Evolutionary conservation across 495 filamentous ascomycete genomes (phyloP), one percentile per base, ranked within the genome.

Genomic region (Sporormia fimetaria): DNA sequence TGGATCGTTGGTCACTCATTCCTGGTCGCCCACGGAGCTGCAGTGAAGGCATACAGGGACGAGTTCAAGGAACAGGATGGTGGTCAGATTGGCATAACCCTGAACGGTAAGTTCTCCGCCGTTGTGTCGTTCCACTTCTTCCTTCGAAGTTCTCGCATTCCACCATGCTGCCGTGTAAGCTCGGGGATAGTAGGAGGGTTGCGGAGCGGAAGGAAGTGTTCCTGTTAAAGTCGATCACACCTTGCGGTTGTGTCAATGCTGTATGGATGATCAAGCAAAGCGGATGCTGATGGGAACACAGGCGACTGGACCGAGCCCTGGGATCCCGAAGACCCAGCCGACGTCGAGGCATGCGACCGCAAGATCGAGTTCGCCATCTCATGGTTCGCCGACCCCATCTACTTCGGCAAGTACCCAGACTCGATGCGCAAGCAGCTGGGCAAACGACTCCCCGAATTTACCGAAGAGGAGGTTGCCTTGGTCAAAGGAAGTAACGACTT

Each of bases 401-500:
- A 84, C 64, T 69, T 73, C 17, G 80, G 81, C 40, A 73, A 78
- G 52, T 85, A 85, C 60, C 80, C 80, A 2, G 79, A 77, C 47
- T 80, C 75, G 40, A 83, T 85, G 76, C 66, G 69, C 40, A 76
- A 77, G 58, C 79, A 83, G 59, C 71, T 84, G 7, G 79, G 81
- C 25, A 63, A 76, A 53, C 71, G 80, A 4, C 67, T 87, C 34
- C 80, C 79, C 10, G 63, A 66, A 12, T 83, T 75, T 60, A 76
- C 75, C 0, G 44, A 66, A 16, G 75, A 83, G 47, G 81, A 84
- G 49, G 55, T 69, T 6, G 74, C 72, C 3, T 67, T 84, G 6
- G 74, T 85, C 29, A 68, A 79, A 36, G 80, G 79, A 27, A 81
- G 75, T 57, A 84, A 83, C 56, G 79, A 85, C 62, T 85, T 85